phyloP scores from a whole-genome alignment of 257 asterid genomes.

The Verbascum thapsus region DNA sequence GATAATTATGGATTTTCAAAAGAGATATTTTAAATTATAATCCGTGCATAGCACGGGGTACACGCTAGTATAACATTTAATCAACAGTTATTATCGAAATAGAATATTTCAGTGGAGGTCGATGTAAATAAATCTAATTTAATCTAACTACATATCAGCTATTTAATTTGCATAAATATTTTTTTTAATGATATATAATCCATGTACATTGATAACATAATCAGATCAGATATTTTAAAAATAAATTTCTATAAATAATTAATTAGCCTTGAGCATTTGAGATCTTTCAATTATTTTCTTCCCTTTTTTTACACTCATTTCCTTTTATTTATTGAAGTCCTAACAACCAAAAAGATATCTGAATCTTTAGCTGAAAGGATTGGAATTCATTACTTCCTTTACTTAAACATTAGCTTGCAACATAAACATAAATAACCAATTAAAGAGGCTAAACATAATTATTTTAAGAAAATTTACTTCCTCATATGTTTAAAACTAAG shows the following conservation, averaged over 20 bases:
- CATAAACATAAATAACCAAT: neutral
- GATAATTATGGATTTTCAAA: too few relatives aligned
- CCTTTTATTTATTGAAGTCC: slow-evolving; percentile 21
- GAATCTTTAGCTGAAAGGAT: slow-evolving; percentile 25
- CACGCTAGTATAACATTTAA: too few relatives aligned
- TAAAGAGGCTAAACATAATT: neutral
- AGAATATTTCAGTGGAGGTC: too few relatives aligned
- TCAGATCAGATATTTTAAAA: neutral
- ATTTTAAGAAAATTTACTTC: slow-evolving; percentile 18
- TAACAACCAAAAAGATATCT: slow-evolving; percentile 10
- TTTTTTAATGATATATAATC: slow-evolving; percentile 5
- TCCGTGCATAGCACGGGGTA: too few relatives aligned
- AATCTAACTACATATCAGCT: too few relatives aligned
- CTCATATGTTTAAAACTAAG: neutral
- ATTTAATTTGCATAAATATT: neutral
- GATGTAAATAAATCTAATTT: too few relatives aligned
- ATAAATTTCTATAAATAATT: neutral
- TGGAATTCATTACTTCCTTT: slow-evolving; percentile 6
- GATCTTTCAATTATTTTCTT: slow-evolving; percentile 22
- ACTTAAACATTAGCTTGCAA: slow-evolving; percentile 17
- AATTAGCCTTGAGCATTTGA: slow-evolving; percentile 12
- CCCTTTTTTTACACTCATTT: slow-evolving; percentile 2
- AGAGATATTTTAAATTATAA: too few relatives aligned
- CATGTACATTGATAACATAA: slow-evolving; percentile 11
- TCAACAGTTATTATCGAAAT: too few relatives aligned